phyloP scores from a whole-genome alignment of 2,329 filamentous ascomycete genomes.

The Trichoderma sp. region DNA sequence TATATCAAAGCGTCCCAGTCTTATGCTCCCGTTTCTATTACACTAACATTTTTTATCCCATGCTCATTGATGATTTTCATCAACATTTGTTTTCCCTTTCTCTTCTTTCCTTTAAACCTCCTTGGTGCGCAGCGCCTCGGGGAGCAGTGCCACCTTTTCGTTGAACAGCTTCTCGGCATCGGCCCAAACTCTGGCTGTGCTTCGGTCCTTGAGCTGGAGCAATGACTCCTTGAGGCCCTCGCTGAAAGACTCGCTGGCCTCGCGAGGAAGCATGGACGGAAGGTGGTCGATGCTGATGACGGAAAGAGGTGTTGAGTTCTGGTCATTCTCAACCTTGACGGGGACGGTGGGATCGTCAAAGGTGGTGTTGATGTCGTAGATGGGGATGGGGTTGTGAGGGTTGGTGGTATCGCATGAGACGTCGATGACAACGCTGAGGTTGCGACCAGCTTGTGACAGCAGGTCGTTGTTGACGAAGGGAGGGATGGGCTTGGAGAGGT shows the following conservation, averaged over 20 bases:
- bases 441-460: slow-evolving; percentile 62
- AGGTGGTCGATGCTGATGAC: slow-evolving; percentile 86
- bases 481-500: slow-evolving; percentile 71
- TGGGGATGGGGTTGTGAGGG: slow-evolving; percentile 70
- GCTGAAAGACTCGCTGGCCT: slow-evolving; percentile 85
- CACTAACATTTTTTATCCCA: background rate
- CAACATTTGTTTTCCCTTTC: background rate
- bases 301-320: slow-evolving; percentile 59
- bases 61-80: background rate
- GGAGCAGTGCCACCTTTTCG: slow-evolving; percentile 74
- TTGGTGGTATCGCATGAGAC: slow-evolving; percentile 76
- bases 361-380: slow-evolving; percentile 83
- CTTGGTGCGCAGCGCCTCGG: slow-evolving; percentile 35
- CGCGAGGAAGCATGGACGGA: slow-evolving; percentile 78
- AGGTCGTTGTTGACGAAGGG: slow-evolving; percentile 78
- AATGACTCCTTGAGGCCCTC: slow-evolving; percentile 75
- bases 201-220: slow-evolving; percentile 73
- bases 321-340: slow-evolving; percentile 49
- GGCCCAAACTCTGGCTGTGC: slow-evolving; percentile 75
- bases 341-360: slow-evolving; percentile 85
- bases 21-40: background rate
- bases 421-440: slow-evolving; percentile 78
- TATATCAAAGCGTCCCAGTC: background rate
- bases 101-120: background rate
- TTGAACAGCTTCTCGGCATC: slow-evolving; percentile 82